Conservation (phyloP, 768 basidiomycete genomes). For the Candolleomyces eurysporus region DNA sequence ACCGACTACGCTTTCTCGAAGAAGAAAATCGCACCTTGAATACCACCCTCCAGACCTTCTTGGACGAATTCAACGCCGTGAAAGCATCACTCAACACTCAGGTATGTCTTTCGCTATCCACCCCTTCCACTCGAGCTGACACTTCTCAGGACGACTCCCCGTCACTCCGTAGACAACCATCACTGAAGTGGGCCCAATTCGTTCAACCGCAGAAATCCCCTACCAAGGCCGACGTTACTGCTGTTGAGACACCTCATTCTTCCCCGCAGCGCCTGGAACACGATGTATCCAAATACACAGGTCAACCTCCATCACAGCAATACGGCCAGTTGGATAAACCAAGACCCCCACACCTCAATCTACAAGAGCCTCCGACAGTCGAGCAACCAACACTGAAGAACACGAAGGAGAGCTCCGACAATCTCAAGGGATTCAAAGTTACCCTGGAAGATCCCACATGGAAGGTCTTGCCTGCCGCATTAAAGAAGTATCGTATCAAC, state of each 20-base stretch:
- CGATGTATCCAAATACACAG: constrained; percentile 46
- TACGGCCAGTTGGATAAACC: constrained; percentile 28
- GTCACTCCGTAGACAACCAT: constrained; percentile 67
- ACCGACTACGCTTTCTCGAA: constrained; percentile 68
- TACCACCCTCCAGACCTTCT: constrained; percentile 55
- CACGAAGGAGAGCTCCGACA: constrained; percentile 65
- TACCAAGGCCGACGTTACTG: constrained; percentile 57
- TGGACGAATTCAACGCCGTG: constrained; percentile 61
- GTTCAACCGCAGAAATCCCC: constrained; percentile 77
- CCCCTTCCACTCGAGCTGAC: constrained; percentile 11
- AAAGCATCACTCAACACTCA: constrained; percentile 40
- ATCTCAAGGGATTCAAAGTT: constrained; percentile 94
- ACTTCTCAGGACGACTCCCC: constrained; percentile 36
- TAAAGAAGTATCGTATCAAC: constrained; percentile 99
- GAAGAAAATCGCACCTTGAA: constrained; percentile 75
- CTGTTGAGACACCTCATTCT: constrained; percentile 69
- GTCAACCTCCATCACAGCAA: constrained; percentile 21
- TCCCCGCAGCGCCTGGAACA: constrained; percentile 81
- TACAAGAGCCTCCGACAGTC: constrained; percentile 31
- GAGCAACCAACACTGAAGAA: constrained; percentile 41
- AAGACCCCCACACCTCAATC: constrained; percentile 27
- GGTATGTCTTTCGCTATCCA: constrained; percentile 22
- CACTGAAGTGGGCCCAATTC: constrained; percentile 88
- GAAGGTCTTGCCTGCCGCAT: constrained; percentile 96
- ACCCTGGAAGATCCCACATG: constrained; percentile 97